Evolutionary conservation across 352 stramenopile species (phyloP).

Genomic region (Pythium scleroteichum): DNA sequence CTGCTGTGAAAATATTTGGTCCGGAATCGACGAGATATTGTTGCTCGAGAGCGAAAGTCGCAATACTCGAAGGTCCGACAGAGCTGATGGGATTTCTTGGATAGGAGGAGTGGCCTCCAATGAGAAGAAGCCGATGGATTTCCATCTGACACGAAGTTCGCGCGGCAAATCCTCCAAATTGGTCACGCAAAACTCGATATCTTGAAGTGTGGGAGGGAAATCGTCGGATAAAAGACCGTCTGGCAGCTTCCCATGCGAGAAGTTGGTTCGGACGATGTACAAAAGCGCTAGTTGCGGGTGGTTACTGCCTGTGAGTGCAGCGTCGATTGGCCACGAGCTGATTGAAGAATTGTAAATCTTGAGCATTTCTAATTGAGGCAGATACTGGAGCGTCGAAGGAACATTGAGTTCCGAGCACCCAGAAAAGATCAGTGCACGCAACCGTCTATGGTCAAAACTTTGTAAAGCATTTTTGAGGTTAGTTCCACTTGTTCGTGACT

Average conservation of each 20-base stretch:
- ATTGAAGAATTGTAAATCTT: slow-evolving; percentile 22
- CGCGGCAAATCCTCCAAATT: slow-evolving; percentile 1
- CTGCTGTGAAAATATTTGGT: background rate
- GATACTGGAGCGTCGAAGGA: background rate
- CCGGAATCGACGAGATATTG: background rate
- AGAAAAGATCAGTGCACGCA: slow-evolving; percentile 4
- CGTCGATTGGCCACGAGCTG: slow-evolving; percentile 5
- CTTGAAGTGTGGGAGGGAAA: slow-evolving; percentile 1
- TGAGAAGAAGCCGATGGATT: too few species aligned
- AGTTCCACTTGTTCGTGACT: background rate
- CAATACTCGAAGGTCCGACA: background rate
- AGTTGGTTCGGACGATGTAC: slow-evolving; percentile 5
- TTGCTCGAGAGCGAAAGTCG: slow-evolving; percentile 1
- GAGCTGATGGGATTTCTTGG: too few species aligned
- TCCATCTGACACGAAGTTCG: background rate
- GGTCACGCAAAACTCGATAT: slow-evolving; percentile 8
- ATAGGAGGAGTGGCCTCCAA: too few species aligned
- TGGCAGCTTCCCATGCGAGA: background rate
- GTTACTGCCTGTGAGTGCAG: slow-evolving; percentile 1
- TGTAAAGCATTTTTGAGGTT: too few species aligned
- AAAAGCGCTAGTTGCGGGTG: slow-evolving; percentile 10
- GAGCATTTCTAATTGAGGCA: background rate
- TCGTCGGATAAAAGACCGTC: slow-evolving; percentile 1
- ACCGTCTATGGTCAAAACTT: too few species aligned
- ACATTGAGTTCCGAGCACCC: slow-evolving; percentile 14